Percentiles rank a stretch among this genome's conserved stretches.
phyloP scores from a whole-genome alignment of 345 rosid species.

The Chamaenerion angustifolium region DNA sequence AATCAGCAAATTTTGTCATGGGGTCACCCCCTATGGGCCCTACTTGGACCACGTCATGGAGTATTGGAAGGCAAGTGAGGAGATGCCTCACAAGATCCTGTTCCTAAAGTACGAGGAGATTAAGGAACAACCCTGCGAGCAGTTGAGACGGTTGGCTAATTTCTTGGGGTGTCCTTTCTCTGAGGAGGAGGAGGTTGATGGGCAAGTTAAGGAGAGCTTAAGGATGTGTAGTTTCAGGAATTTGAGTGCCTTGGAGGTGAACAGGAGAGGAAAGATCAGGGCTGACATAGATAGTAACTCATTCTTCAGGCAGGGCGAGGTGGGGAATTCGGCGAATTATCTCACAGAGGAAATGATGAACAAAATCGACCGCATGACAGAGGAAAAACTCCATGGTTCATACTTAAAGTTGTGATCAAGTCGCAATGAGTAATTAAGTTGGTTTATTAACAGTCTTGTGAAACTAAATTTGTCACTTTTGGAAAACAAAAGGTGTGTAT shows the following conservation, averaged over 20 bases:
- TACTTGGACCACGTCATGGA: constrained; percentile 24
- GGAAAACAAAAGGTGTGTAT: too few relatives aligned
- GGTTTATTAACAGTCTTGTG: too few relatives aligned
- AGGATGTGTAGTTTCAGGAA: constrained; percentile 26
- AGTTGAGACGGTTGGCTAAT: constrained; percentile 18
- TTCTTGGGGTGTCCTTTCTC: constrained; percentile 24
- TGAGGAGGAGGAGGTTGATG: constrained; percentile 9
- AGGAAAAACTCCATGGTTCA: constrained; percentile 5
- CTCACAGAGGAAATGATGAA: constrained; percentile 8
- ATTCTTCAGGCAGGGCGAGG: constrained; percentile 18
- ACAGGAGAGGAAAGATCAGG: constrained; percentile 14
- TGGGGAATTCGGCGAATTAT: constrained; percentile 8
- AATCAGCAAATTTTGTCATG: constrained; percentile 15
- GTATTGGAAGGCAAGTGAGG: constrained; percentile 21
- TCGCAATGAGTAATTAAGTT: too few relatives aligned
- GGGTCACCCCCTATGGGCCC: constrained; percentile 17
- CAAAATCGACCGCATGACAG: constrained; percentile 4
- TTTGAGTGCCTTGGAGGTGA: constrained; percentile 15
- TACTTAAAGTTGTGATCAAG: constrained; percentile 2
- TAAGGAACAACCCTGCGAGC: constrained; percentile 11
- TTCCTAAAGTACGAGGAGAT: constrained; percentile 27
- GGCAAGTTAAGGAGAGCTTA: constrained; percentile 9
- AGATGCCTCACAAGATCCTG: constrained; percentile 14
- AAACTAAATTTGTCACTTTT: too few relatives aligned
- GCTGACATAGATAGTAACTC: constrained; percentile 9